Evolutionary conservation across 2,329 filamentous ascomycete genomes (phyloP), one percentile per base, ranked within the genome.

Genomic region (Aspergillus piperis): DNA sequence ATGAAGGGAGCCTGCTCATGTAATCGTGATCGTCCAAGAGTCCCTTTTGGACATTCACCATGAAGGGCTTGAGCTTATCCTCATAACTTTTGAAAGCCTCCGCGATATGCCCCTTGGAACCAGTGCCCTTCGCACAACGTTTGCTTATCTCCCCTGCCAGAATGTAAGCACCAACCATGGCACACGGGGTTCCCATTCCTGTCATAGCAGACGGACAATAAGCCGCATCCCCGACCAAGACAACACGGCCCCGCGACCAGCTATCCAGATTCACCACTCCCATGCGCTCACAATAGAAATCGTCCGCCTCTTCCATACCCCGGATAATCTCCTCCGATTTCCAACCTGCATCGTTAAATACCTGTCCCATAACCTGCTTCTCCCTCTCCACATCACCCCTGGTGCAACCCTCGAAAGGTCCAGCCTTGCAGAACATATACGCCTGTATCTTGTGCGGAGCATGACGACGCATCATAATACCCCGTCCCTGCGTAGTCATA

Each of bases 91-190:
- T 25, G 6, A 64, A 21, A 5, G 60, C 58, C 68, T 70, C 38
- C 66, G 64, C 11, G 83, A 71, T 21, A 77, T 82, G 64, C 5
- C 63, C 61, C 5, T 57, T 59, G 0, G 30, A 17, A 42, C 59
- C 58, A 42, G 72, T 65, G 10, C 61, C 30, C 0, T 64, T 62
- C 77, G 27, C 58, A 58, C 27, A 73, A 62, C 23, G 58, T 13
- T 36, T 70, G 2, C 52, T 55, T 10, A 79, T 66, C 54, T 78
- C 84, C 1, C 85, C 85, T 0, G 84, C 85, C 3, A 88, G 75
- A 2, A 86, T 70, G 66, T 87, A 88, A 0, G 82, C 81, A 0
- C 76, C 77, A 1, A 71, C 63, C 11, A 80, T 59, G 1, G 66
- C 72, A 3, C 66, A 64, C 6, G 66, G 73, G 0, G 77, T 78